Conservation (phyloP, 768 basidiomycete genomes). For the Xerocomus brunneocitrinus region DNA sequence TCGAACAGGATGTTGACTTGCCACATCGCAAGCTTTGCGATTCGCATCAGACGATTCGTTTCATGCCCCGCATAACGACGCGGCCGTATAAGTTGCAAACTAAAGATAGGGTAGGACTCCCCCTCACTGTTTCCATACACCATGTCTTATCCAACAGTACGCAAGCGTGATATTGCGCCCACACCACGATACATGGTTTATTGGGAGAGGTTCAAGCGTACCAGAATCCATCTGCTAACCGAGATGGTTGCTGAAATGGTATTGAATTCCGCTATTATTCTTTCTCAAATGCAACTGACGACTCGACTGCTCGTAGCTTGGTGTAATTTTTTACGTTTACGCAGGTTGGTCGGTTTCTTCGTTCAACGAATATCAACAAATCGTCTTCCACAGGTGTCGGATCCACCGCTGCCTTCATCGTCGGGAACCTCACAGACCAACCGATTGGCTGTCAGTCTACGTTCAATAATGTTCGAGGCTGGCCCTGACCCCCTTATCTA, state of each 20-base stretch:
- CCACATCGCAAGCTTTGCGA: neutral
- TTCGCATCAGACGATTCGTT: neutral
- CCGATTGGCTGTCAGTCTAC: conserved; percentile 46
- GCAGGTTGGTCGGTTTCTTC: conserved; percentile 33
- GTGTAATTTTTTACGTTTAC: conserved; percentile 59
- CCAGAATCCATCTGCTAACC: conserved; percentile 46
- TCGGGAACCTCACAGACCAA: conserved; percentile 42
- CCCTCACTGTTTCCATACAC: neutral
- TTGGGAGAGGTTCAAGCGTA: conserved; percentile 51
- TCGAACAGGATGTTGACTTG: neutral
- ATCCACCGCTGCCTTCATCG: conserved; percentile 45
- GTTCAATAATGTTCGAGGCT: neutral
- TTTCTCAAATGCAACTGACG: neutral
- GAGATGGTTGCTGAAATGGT: conserved; percentile 64
- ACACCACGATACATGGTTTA: conserved; percentile 37
- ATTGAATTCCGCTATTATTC: conserved; percentile 3
- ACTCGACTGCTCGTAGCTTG: conserved; percentile 36
- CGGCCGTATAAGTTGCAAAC: conserved; percentile 7
- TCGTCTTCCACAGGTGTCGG: conserved; percentile 42
- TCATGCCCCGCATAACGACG: neutral
- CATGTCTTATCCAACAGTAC: conserved; percentile 30
- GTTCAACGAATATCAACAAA: neutral
- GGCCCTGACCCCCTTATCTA: conserved; percentile 18
- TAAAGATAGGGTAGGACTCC: neutral
- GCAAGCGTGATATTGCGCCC: conserved; percentile 40